Conservation (phyloP, 208 protist species). For the Zelonia costaricensis region DNA sequence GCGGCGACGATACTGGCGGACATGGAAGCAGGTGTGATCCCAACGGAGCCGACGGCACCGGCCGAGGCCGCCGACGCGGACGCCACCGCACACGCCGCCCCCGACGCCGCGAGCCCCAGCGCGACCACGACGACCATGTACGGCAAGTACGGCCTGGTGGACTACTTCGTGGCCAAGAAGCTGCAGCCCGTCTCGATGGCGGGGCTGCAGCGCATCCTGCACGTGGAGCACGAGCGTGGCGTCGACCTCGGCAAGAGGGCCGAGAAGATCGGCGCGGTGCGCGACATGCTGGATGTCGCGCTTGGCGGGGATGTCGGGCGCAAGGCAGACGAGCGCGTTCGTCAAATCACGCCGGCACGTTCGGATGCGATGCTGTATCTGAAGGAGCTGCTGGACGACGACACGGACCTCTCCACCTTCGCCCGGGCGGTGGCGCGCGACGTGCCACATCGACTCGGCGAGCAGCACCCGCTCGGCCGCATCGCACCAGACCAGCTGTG, state of each 20-base stretch:
- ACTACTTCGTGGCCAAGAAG: constrained; percentile 79
- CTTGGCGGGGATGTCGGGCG: constrained; percentile 77
- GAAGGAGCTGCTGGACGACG: constrained; percentile 87
- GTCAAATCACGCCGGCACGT: constrained; percentile 65
- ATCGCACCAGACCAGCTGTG: constrained; percentile 69
- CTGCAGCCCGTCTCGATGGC: constrained; percentile 79
- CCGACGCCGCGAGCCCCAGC: neutral
- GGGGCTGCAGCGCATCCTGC: constrained; percentile 79
- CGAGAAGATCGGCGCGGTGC: constrained; percentile 79
- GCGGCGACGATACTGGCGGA: constrained; percentile 63
- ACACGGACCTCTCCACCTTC: constrained; percentile 77
- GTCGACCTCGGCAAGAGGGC: constrained; percentile 82
- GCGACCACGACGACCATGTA: constrained; percentile 36
- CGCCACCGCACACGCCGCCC: neutral
- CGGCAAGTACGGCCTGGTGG: constrained; percentile 88
- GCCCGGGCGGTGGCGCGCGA: constrained; percentile 70
- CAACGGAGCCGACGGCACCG: constrained; percentile 22
- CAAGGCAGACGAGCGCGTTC: constrained; percentile 66
- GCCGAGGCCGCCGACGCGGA: constrained; percentile 11
- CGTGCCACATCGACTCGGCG: constrained; percentile 57
- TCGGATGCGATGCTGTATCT: constrained; percentile 74
- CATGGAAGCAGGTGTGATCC: constrained; percentile 46
- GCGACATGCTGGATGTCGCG: constrained; percentile 84
- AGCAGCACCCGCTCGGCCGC: constrained; percentile 59
- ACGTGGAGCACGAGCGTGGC: constrained; percentile 82